phyloP scores from a whole-genome alignment of 345 rosid species.

The Salix dunnii region DNA sequence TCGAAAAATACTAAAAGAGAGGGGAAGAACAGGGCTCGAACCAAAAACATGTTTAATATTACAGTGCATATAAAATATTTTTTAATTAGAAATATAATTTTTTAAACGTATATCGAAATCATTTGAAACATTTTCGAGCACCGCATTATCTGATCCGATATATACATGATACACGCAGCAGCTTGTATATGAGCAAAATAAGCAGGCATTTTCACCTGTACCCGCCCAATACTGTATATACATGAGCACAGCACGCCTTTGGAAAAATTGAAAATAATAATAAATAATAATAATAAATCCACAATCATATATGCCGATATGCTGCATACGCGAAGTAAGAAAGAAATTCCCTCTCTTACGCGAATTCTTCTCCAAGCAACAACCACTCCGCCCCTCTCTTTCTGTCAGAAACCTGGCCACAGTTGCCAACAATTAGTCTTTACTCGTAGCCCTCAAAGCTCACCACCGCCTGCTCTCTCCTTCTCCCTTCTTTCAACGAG shows the following conservation, averaged over 20 bases:
- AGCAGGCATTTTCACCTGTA: neutral
- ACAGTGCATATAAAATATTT: too few species aligned
- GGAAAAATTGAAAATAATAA: neutral
- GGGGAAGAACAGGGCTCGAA: neutral
- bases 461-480: neutral
- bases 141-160: too few species aligned
- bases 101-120: too few species aligned
- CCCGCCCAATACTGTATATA: neutral
- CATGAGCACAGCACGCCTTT: neutral
- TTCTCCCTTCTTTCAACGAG: neutral
- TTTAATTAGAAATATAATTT: too few species aligned
- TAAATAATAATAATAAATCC: neutral
- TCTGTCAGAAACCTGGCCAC: neutral
- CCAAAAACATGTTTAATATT: too few species aligned
- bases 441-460: neutral
- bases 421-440: neutral
- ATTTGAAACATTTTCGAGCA: neutral
- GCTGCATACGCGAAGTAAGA: neutral
- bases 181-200: neutral
- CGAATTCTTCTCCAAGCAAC: slow-evolving; percentile 53
- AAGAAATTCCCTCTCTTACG: slow-evolving; percentile 47
- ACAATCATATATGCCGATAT: slow-evolving; percentile 14
- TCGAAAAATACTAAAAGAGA: neutral
- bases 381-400: slow-evolving; percentile 8
- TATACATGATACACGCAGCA: too few species aligned